A percentile compares a stretch with the other conserved stretches of the same genome.
Evolutionary conservation across 352 stramenopile species (phyloP).

Genomic region (Pythium dissotocum): DNA sequence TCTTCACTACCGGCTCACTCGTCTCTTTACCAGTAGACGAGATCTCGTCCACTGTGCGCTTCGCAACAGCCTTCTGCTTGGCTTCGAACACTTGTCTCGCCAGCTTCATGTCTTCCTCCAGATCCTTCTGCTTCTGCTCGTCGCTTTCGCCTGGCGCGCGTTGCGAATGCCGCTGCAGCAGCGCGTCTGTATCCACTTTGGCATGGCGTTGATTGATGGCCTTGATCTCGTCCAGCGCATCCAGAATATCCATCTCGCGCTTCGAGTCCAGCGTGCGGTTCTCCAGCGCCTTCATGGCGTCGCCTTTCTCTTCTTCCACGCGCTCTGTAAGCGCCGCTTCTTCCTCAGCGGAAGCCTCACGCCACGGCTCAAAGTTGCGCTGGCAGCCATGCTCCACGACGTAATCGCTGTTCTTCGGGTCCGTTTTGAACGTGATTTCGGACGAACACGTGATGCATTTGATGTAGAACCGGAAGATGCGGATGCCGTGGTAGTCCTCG

Average conservation of each 20-base stretch:
- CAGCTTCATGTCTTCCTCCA: conserved; percentile 52
- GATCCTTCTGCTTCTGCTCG: conserved; percentile 44
- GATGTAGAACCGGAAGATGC: conserved; percentile 98
- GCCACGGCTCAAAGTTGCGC: conserved; percentile 97
- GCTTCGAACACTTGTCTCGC: conserved; percentile 52
- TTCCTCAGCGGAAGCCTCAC: conserved; percentile 84
- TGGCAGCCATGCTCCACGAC: conserved; percentile 96
- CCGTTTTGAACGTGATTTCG: conserved; percentile 98
- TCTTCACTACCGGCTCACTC: conserved; percentile 17
- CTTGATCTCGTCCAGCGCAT: conserved; percentile 98
- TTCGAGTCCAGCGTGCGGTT: conserved; percentile 98
- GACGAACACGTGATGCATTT: conserved; percentile 95
- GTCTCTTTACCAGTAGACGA: not conserved
- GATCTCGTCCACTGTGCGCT: conserved; percentile 27
- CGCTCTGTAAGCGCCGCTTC: conserved; percentile 67
- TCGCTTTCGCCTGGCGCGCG: conserved; percentile 32
- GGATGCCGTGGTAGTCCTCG: conserved; percentile 96
- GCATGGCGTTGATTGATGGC: conserved; percentile 96
- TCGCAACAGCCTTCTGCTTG: conserved; percentile 40
- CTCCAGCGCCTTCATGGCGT: conserved; percentile 98
- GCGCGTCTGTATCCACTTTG: conserved; percentile 85
- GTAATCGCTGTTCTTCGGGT: conserved; percentile 98
- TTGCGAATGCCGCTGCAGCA: conserved; percentile 56
- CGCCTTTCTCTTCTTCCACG: conserved; percentile 93
- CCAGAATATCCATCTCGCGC: conserved; percentile 98